Evolutionary conservation across 805 yeast species (phyloP).

Genomic region (Ogataea methylovora): DNA sequence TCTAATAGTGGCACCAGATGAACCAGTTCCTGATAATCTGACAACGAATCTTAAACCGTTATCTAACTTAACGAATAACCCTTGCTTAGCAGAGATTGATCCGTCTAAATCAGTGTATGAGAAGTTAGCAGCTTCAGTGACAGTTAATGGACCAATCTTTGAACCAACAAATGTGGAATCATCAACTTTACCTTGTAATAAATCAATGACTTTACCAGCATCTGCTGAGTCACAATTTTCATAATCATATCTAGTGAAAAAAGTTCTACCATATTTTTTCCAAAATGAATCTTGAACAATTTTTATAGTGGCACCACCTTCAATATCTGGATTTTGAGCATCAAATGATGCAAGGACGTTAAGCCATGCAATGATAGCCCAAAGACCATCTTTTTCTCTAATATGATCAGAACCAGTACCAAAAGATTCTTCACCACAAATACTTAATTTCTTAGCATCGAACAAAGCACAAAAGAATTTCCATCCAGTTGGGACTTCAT

Average conservation of each 20-base stretch:
- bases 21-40: constrained; percentile 94
- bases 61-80: constrained; percentile 72
- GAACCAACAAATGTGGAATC: constrained; percentile 39
- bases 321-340: constrained; percentile 36
- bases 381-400: constrained; percentile 94
- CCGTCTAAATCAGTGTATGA: constrained; percentile 94
- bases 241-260: constrained; percentile 91
- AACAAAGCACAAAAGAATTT: constrained; percentile 94
- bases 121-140: constrained; percentile 79
- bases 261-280: constrained; percentile 92
- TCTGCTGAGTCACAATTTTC: constrained; percentile 75
- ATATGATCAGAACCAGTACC: constrained; percentile 98
- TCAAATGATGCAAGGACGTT: constrained; percentile 86
- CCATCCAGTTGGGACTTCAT: constrained; percentile 99
- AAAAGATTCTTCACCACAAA: constrained; percentile 97
- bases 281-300: constrained; percentile 82
- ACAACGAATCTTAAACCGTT: constrained; percentile 83
- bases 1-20: constrained; percentile 95
- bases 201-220: constrained; percentile 60
- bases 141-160: constrained; percentile 42
- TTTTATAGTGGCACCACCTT: constrained; percentile 55
- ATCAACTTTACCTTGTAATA: constrained; percentile 34
- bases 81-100: constrained; percentile 80
- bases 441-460: constrained; percentile 86
- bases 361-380: constrained; percentile 98